Evolutionary conservation across 192 early-diverging fungal species (phyloP).

Genomic region (Rhizophagus prolifer): DNA sequence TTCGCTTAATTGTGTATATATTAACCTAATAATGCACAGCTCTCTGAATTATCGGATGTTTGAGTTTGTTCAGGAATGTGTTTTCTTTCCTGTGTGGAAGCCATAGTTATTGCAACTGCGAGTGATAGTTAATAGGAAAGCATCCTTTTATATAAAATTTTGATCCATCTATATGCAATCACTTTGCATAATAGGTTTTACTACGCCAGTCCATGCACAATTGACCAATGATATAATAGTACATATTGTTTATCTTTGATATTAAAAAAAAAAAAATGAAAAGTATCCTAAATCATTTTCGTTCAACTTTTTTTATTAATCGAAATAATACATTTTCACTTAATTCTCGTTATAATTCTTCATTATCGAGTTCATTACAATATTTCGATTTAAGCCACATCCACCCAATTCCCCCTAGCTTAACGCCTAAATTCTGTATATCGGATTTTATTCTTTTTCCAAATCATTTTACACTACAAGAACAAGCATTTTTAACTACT

Average conservation of each 20-base stretch:
- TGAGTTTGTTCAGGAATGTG: neutral
- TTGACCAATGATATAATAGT: too few species aligned
- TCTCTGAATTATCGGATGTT: neutral
- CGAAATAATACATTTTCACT: neutral
- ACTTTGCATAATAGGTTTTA: too few species aligned
- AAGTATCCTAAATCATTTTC: neutral
- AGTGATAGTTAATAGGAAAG: too few species aligned
- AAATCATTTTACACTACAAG: conserved; percentile 37
- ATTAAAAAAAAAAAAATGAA: too few species aligned
- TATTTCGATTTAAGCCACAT: neutral
- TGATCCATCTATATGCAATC: too few species aligned
- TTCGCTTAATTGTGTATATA: neutral
- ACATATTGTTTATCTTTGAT: too few species aligned
- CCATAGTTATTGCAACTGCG: neutral
- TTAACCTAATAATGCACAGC: neutral
- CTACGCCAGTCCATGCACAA: too few species aligned
- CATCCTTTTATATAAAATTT: too few species aligned
- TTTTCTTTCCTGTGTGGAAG: neutral
- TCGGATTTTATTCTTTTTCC: conserved; percentile 49
- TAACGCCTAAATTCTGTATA: neutral
- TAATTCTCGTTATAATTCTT: neutral
- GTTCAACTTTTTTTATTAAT: neutral
- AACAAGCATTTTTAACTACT: conserved; percentile 41
- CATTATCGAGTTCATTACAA: neutral
- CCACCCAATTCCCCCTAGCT: neutral